Evolutionary conservation across 225 moss, liverwort and hornwort genomes (phyloP).

Genomic region (Polytrichum commune): DNA sequence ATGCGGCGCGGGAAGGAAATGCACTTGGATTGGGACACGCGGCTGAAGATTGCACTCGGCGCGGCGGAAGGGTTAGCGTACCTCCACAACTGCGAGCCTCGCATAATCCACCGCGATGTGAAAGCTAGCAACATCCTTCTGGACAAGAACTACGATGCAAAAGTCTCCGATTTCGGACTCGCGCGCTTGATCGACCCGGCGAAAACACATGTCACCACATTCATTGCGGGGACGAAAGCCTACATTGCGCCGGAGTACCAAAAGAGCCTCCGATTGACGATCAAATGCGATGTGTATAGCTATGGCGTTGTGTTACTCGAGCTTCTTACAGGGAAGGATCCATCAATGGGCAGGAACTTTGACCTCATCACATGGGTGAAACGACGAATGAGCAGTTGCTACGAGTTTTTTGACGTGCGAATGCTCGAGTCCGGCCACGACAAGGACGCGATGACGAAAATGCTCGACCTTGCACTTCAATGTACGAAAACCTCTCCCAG

Average conservation of each 20-base stretch:
- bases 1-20: not conserved
- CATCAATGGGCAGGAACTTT: slow-evolving; percentile 7
- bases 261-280: slow-evolving; percentile 9
- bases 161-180: slow-evolving; percentile 12
- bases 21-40: slow-evolving; percentile 6
- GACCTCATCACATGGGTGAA: slow-evolving; percentile 16
- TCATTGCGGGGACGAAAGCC: slow-evolving; percentile 11
- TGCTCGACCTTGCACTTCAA: slow-evolving; percentile 7
- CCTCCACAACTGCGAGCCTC: slow-evolving; percentile 9
- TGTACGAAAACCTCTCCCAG: slow-evolving; percentile 8
- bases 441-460: slow-evolving; percentile 4
- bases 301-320: slow-evolving; percentile 9
- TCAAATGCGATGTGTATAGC: slow-evolving; percentile 16
- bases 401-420: slow-evolving; percentile 11
- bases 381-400: slow-evolving; percentile 8
- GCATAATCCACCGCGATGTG: slow-evolving; percentile 16
- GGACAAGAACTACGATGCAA: slow-evolving; percentile 8
- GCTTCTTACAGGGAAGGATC: slow-evolving; percentile 15
- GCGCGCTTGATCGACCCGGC: slow-evolving; percentile 6
- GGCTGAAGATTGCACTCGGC: slow-evolving; percentile 9
- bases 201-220: slow-evolving; percentile 13
- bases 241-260: slow-evolving; percentile 16
- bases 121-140: slow-evolving; percentile 15
- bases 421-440: not conserved
- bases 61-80: slow-evolving; percentile 11